These are phyloP conservation scores for Rubus parviflorus DNA, from an alignment of 306 rosid species.

Conservation along the genomic window DNA sequence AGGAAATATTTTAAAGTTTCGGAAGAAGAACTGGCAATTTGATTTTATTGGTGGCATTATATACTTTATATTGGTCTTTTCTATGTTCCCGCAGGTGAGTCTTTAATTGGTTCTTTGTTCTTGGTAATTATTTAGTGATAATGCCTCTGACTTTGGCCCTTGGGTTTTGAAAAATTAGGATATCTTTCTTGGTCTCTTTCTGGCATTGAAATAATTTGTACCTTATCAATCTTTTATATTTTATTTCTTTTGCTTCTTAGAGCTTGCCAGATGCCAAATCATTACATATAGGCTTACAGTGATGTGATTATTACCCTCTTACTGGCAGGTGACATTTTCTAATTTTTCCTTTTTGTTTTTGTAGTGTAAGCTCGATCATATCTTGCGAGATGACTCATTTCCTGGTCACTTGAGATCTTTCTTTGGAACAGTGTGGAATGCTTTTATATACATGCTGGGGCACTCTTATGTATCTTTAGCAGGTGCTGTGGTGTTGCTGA, in stretches of 20 bases:
- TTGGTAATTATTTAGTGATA: slow-evolving; percentile 6
- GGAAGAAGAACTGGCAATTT: slow-evolving; percentile 99
- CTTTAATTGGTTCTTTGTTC: slow-evolving; percentile 11
- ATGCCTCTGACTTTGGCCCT: background rate
- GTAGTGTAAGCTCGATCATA: slow-evolving; percentile 87
- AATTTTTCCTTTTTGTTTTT: slow-evolving; percentile 32
- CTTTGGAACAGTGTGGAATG: slow-evolving; percentile 81
- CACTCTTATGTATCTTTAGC: slow-evolving; percentile 68
- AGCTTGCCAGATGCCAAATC: slow-evolving; percentile 5
- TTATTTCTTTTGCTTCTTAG: slow-evolving; percentile 15
- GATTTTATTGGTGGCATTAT: slow-evolving; percentile 99
- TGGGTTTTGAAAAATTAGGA: background rate
- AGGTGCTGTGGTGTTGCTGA: slow-evolving; percentile 70
- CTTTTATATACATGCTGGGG: slow-evolving; percentile 68
- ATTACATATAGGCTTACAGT: slow-evolving; percentile 11
- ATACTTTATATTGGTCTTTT: slow-evolving; percentile 79
- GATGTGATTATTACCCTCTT: slow-evolving; percentile 7
- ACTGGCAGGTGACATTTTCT: slow-evolving; percentile 29
- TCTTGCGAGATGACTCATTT: slow-evolving; percentile 79
- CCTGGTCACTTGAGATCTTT: slow-evolving; percentile 75
- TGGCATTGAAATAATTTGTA: background rate
- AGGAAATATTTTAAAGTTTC: slow-evolving; percentile 88
- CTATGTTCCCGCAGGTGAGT: slow-evolving; percentile 97
- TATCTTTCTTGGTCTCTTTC: background rate
- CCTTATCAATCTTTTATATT: background rate